Evolutionary conservation across 768 basidiomycete species (phyloP).

Genomic region (Tricholoma saponaceum): DNA sequence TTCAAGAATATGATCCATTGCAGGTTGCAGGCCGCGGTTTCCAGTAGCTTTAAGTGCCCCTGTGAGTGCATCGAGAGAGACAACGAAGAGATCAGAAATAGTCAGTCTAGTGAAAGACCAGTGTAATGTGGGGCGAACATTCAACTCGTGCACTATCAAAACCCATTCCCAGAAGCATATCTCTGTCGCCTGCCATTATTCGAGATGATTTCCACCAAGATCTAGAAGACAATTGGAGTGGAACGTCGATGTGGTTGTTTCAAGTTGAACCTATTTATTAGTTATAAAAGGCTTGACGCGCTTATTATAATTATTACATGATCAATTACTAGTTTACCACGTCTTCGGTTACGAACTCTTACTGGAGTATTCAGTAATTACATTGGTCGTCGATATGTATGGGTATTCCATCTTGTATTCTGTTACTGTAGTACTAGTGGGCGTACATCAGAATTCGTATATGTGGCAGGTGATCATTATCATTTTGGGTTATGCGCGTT

Average conservation of each 20-base stretch:
- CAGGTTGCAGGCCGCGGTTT: slow-evolving; percentile 82
- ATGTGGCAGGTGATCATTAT: too few species aligned
- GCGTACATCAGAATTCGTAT: too few species aligned
- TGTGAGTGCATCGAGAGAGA: slow-evolving; percentile 24
- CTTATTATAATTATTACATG: too few species aligned
- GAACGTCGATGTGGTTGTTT: background rate
- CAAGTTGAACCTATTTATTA: background rate
- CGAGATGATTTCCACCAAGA: background rate
- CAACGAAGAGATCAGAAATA: slow-evolving; percentile 1
- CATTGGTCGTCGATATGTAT: too few species aligned
- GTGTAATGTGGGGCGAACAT: slow-evolving; percentile 47
- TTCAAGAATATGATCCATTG: slow-evolving; percentile 86
- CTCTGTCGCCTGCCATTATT: slow-evolving; percentile 59
- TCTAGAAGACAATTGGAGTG: background rate
- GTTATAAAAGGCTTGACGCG: too few species aligned
- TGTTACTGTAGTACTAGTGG: too few species aligned
- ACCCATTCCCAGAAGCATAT: slow-evolving; percentile 79
- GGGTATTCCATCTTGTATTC: too few species aligned
- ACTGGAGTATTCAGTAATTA: too few species aligned
- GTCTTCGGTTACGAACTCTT: too few species aligned
- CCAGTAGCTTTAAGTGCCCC: slow-evolving; percentile 88
- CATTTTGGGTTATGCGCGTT: too few species aligned
- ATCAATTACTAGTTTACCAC: too few species aligned
- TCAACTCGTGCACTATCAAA: slow-evolving; percentile 83
- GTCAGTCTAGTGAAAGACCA: slow-evolving; percentile 7